phyloP scores from a whole-genome alignment of 768 basidiomycete species.

The Leccinellum rugosiceps region DNA sequence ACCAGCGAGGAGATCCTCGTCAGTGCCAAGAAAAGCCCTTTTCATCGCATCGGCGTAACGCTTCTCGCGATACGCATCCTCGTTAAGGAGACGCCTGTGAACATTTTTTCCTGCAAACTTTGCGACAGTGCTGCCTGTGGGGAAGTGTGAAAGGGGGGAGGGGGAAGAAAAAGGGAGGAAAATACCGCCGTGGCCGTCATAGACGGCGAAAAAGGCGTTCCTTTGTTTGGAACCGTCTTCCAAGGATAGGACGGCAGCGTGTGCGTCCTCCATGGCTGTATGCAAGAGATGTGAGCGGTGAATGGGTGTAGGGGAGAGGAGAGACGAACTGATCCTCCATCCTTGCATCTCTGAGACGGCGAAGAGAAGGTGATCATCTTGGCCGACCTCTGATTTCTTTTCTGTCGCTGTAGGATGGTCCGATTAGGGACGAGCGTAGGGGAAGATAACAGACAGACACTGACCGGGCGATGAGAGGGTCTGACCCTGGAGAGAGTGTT shows the following conservation, averaged over 20 bases:
- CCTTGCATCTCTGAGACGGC: conserved; percentile 97
- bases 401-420: conserved; percentile 55
- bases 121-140: conserved; percentile 76
- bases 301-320: neutral
- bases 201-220: conserved; percentile 92
- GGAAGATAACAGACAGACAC: conserved; percentile 22
- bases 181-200: conserved; percentile 97
- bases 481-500: conserved; percentile 59
- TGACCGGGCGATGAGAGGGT: conserved; percentile 77
- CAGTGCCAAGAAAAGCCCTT: conserved; percentile 87
- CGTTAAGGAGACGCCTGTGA: conserved; percentile 69
- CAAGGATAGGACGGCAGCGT: conserved; percentile 70
- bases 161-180: neutral
- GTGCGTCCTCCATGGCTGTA: conserved; percentile 96
- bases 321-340: conserved; percentile 91
- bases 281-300: neutral
- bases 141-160: neutral
- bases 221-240: conserved; percentile 45
- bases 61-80: conserved; percentile 66
- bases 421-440: conserved; percentile 11
- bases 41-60: conserved; percentile 80
- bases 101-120: conserved; percentile 83
- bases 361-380: conserved; percentile 67
- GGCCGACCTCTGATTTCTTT: conserved; percentile 75
- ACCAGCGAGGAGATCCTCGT: conserved; percentile 91